These are phyloP conservation scores for Globisporangium radiosum DNA, from an alignment of 352 stramenopile genomes.

Conservation along the genomic window DNA sequence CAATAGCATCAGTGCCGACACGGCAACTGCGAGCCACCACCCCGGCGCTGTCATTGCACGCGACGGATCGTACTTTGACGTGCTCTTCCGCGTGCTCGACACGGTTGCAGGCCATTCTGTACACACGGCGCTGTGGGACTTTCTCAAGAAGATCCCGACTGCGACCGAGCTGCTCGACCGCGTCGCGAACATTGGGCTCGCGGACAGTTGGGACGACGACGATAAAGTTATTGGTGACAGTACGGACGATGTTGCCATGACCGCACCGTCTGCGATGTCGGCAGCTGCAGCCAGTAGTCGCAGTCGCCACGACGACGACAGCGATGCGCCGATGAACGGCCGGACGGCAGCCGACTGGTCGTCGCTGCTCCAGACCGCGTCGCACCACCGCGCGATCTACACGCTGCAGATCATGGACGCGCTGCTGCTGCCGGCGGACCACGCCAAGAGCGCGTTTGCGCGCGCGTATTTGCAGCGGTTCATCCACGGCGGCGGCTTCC, in stretches of 20 bases:
- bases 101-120: conserved; percentile 48
- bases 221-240: not conserved
- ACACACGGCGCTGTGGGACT: conserved; percentile 68
- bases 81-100: conserved; percentile 80
- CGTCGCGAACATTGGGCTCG: conserved; percentile 47
- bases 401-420: conserved; percentile 86
- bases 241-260: conserved; percentile 37
- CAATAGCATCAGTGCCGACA: conserved; percentile 5
- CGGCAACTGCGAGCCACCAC: conserved; percentile 21
- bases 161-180: conserved; percentile 56
- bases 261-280: conserved; percentile 6
- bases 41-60: conserved; percentile 60
- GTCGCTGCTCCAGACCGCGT: conserved; percentile 58
- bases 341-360: conserved; percentile 43
- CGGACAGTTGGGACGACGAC: conserved; percentile 15
- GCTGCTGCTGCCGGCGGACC: conserved; percentile 66
- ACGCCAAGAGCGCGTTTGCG: conserved; percentile 47
- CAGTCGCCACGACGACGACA: too few relatives aligned
- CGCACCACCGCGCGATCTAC: conserved; percentile 80
- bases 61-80: conserved; percentile 71
- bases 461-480: conserved; percentile 65
- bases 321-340: not conserved
- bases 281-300: conserved; percentile 2
- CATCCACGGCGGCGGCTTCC: conserved; percentile 68
- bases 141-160: conserved; percentile 81